A percentile compares a stretch with the other conserved stretches of the same genome.
Evolutionary conservation across 179 eudicot genomes (phyloP).

Genomic region (Vitellaria paradoxa): DNA sequence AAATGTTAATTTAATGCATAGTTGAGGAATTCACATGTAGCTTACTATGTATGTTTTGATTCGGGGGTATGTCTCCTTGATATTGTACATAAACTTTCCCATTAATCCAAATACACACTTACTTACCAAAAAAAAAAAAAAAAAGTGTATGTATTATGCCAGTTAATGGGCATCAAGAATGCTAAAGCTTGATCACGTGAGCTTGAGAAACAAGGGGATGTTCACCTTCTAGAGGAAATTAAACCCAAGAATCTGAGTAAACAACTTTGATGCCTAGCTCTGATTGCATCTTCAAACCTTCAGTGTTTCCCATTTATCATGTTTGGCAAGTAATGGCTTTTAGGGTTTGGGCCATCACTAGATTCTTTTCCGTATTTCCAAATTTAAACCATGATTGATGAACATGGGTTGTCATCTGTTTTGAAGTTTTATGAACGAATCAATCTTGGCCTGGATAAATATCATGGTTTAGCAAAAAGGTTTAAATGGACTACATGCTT

Average conservation of each 20-base stretch:
- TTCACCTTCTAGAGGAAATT: neutral
- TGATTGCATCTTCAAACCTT: constrained; percentile 2
- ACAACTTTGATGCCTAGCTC: neutral
- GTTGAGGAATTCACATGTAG: too few relatives aligned
- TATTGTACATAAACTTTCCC: too few relatives aligned
- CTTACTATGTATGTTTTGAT: too few relatives aligned
- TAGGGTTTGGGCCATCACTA: neutral
- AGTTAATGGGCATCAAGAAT: neutral
- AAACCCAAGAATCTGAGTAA: neutral
- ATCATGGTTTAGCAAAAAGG: neutral
- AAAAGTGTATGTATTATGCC: neutral
- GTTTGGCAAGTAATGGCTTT: neutral
- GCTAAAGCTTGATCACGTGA: constrained; percentile 1
- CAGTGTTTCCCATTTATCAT: neutral
- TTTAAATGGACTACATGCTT: neutral
- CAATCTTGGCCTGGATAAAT: neutral
- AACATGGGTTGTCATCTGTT: neutral
- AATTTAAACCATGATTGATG: neutral
- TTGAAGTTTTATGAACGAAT: neutral
- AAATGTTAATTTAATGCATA: too few relatives aligned
- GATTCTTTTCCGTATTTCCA: neutral
- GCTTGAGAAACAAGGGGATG: neutral
- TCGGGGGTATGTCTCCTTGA: too few relatives aligned
- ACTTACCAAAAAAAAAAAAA: too few relatives aligned
- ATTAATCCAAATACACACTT: too few relatives aligned